phyloP scores from a whole-genome alignment of 2,329 filamentous ascomycete species.

The Beauveria asiatica region DNA sequence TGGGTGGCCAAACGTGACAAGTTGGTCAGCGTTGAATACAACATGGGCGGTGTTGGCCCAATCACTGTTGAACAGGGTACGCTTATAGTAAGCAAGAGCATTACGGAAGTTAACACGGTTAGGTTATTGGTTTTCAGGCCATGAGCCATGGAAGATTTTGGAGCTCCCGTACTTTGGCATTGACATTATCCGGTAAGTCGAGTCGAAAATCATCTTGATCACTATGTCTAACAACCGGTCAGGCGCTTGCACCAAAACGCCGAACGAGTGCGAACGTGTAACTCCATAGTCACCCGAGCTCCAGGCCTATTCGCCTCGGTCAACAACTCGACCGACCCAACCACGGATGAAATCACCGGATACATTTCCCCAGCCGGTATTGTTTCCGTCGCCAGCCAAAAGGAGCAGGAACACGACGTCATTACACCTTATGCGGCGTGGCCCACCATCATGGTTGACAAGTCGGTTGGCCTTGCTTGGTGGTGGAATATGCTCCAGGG shows the following conservation, averaged over 20 bases:
- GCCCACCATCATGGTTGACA: conserved; percentile 29
- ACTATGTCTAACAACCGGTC: background rate
- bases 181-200: conserved; percentile 26
- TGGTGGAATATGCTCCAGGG: conserved; percentile 33
- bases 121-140: conserved; percentile 33
- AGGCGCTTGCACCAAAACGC: conserved; percentile 31
- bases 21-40: conserved; percentile 28
- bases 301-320: conserved; percentile 34
- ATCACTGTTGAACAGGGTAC: conserved; percentile 32
- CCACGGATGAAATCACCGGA: conserved; percentile 26
- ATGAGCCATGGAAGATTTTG: conserved; percentile 34
- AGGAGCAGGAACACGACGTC: conserved; percentile 31
- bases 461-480: conserved; percentile 31
- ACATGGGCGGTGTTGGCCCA: conserved; percentile 27
- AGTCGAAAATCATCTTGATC: too few species aligned
- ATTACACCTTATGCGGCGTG: conserved; percentile 33
- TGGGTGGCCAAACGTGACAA: conserved; percentile 31
- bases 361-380: conserved; percentile 35
- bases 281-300: conserved; percentile 27
- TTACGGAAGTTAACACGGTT: background rate
- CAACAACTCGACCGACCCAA: conserved; percentile 32
- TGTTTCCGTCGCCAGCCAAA: conserved; percentile 30
- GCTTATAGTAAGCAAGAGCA: background rate
- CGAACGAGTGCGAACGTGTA: conserved; percentile 33
- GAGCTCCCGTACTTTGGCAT: conserved; percentile 35